Evolutionary conservation across 129 eudicot genomes (phyloP), one percentile per base, ranked within the genome.

Genomic region (Dittrichia graveolens): DNA sequence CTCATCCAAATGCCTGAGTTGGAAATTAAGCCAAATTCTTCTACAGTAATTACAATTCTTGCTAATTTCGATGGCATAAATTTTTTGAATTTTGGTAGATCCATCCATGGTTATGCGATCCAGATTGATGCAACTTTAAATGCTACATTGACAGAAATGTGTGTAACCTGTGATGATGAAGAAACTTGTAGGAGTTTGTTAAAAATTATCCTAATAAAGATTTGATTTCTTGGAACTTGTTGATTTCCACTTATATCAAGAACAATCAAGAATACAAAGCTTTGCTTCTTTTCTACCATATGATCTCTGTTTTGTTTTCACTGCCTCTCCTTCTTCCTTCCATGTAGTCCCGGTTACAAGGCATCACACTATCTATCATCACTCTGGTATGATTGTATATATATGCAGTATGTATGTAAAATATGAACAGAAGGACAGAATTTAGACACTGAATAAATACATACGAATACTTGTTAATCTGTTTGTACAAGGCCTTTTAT

Each of bases 91-190:
- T 24, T 81, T 64, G 92, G 83, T 45, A 84, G 69, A 78, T 83
- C 82, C 38, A 44, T 86, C 39, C 91, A 86, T 68, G 86, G 80
- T 43, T 86, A 64, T 43, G 76, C 72, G 75, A 75, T 83, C 14
- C 58, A 78, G 37, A 60, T 78, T 45, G 81, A 78, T 66, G 50
- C 83, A 34, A 72, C 84, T 55, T 66, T 86, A 42, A 81, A 68
- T 75, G 72, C 86, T 38, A 83, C 88, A 44, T 69, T 86, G 52
- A 81, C 82, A n/a, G 92, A 86, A 69, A 86, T 86, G 92, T 86
- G 83, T 73, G 72, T 86, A 79, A 81, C 72, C 49, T 83, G 88
- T 42, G 75, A 59, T 5, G 85, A 81, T 67, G 86, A 81, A 69
- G 64, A 48, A 71, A 78, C 81, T 0, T 86, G 84, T 75, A 24